Conservation (phyloP, 108 stramenopile species). For the Craspedostauros australis region DNA sequence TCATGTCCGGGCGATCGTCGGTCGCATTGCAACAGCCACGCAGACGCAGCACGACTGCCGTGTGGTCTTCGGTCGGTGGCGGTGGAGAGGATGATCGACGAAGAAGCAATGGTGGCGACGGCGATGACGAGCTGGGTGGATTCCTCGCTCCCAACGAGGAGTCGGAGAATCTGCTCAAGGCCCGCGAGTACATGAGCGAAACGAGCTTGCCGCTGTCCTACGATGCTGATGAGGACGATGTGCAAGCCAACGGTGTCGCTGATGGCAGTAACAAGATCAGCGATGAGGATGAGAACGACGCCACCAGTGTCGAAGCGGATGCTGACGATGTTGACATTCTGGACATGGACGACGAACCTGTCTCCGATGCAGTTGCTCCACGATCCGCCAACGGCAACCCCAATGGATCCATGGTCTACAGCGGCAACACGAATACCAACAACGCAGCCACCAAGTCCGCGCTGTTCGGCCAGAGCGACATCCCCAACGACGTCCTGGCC, state of each 20-base stretch:
- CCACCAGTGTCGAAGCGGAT: not conserved
- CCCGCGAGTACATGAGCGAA: conserved; percentile 50
- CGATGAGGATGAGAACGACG: not conserved
- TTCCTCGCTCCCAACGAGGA: conserved; percentile 35
- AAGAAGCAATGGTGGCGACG: not conserved
- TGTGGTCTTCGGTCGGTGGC: conserved; percentile 30
- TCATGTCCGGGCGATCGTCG: no score
- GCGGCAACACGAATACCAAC: not conserved
- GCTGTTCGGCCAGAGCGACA: not conserved
- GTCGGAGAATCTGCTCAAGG: conserved; percentile 40
- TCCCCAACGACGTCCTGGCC: conserved; percentile 12
- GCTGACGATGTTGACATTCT: not conserved
- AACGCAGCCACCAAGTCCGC: not conserved
- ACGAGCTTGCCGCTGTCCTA: conserved; percentile 42
- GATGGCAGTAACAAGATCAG: not conserved
- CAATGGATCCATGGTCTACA: not conserved
- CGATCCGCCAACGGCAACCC: not conserved
- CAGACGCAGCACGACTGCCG: not conserved
- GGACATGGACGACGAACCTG: not conserved
- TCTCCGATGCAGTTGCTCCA: not conserved
- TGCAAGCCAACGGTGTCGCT: not conserved
- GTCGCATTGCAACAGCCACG: not conserved
- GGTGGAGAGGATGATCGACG: conserved; percentile 10
- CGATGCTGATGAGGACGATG: conserved; percentile 4
- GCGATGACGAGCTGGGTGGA: conserved; percentile 12